These are phyloP conservation scores for Tulasnella sp. DNA, from an alignment of 768 basidiomycete genomes.

Conservation along the genomic window DNA sequence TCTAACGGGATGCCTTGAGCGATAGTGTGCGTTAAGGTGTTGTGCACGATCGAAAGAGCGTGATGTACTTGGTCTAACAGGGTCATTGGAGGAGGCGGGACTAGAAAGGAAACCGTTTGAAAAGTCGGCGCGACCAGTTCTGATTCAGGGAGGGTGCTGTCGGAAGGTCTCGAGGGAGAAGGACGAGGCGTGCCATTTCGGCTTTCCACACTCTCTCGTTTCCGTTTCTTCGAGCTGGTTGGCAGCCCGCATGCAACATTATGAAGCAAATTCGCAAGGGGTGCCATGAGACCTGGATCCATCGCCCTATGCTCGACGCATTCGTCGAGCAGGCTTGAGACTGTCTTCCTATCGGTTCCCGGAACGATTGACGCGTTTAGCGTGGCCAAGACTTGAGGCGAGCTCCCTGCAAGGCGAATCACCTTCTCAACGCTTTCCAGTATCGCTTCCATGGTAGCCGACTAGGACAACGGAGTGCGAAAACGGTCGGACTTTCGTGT, in stretches of 20 bases:
- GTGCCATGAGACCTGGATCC: not conserved
- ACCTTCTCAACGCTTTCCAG: not conserved
- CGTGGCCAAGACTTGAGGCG: conserved; percentile 42
- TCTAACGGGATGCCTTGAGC: conserved; percentile 36
- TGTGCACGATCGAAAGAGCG: conserved; percentile 2
- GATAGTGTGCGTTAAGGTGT: not conserved
- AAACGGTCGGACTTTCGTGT: not conserved
- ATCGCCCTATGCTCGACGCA: not conserved
- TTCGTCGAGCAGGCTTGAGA: conserved; percentile 41
- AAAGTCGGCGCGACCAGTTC: not conserved
- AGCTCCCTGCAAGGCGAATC: conserved; percentile 38
- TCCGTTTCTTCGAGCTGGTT: conserved; percentile 29
- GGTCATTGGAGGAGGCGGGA: not conserved
- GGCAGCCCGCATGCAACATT: not conserved
- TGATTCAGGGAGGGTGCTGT: not conserved
- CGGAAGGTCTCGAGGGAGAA: not conserved
- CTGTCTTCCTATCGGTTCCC: conserved; percentile 34
- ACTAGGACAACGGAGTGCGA: not conserved
- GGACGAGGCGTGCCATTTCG: not conserved
- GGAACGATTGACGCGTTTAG: conserved; percentile 44
- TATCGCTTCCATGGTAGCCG: not conserved
- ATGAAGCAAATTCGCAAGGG: not conserved
- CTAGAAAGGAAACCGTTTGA: not conserved
- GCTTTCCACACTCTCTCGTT: conserved; percentile 28
- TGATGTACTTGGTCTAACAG: not conserved